Percentiles rank a stretch among this genome's conserved stretches.
These are phyloP conservation scores for Achlya hypogyna DNA, from an alignment of 352 stramenopile species.

Conservation along the genomic window DNA sequence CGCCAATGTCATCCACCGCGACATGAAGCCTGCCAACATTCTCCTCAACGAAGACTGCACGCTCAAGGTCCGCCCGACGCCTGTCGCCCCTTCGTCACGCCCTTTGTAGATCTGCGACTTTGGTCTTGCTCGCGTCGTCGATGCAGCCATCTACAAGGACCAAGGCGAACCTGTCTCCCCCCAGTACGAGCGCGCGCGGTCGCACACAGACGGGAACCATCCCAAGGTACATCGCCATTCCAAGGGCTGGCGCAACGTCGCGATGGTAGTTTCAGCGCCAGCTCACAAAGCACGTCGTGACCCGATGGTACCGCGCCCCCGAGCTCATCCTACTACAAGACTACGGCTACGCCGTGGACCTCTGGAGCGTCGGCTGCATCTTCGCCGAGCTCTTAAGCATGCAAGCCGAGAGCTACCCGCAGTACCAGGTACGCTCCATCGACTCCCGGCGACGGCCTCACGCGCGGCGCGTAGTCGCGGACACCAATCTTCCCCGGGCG, in stretches of 20 bases:
- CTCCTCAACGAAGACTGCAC: constrained; percentile 28
- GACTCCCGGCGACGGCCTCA: not conserved
- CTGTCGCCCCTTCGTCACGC: not conserved
- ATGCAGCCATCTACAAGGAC: constrained; percentile 19
- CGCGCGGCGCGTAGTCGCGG: not conserved
- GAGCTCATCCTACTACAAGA: constrained; percentile 82
- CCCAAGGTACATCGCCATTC: constrained; percentile 5
- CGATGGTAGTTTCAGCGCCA: constrained; percentile 33
- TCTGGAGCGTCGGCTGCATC: constrained; percentile 88
- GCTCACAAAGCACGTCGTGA: constrained; percentile 87
- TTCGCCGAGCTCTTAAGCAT: constrained; percentile 25
- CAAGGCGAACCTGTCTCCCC: constrained; percentile 13
- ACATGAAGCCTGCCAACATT: constrained; percentile 32
- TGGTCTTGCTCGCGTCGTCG: constrained; percentile 22
- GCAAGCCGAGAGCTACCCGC: constrained; percentile 23
- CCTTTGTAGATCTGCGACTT: constrained; percentile 23
- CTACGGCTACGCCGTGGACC: constrained; percentile 87
- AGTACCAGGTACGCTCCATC: constrained; percentile 22
- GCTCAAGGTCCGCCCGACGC: constrained; percentile 13
- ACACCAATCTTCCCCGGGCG: constrained; percentile 23
- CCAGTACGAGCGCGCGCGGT: not conserved
- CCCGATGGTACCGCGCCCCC: constrained; percentile 79
- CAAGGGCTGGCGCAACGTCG: not conserved
- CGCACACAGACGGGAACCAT: constrained; percentile 1
- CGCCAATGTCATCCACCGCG: constrained; percentile 29